phyloP scores from a whole-genome alignment of 2,329 filamentous ascomycete genomes.

The Parafenestella ontariensis region DNA sequence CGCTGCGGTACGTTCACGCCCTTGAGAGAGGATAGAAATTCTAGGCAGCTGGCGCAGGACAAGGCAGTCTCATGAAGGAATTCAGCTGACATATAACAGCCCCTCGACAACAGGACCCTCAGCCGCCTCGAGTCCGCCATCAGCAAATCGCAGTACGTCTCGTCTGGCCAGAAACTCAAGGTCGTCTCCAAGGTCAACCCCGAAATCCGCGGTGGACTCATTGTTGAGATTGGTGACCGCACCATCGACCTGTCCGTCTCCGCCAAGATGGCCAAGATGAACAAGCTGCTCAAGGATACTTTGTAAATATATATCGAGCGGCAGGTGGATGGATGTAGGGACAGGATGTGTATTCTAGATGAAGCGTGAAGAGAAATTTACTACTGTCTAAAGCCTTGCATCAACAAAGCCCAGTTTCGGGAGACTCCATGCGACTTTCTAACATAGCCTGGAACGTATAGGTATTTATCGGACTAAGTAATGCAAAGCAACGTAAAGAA shows the following conservation, averaged over 20 bases:
- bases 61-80: not conserved
- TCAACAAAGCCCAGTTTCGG: not conserved
- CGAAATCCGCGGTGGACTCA: conserved; percentile 89
- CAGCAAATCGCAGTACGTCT: conserved; percentile 85
- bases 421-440: too few species aligned
- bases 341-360: conserved; percentile 47
- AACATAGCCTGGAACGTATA: too few species aligned
- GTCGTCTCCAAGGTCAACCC: conserved; percentile 94
- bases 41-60: not conserved
- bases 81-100: conserved; percentile 56
- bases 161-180: conserved; percentile 96
- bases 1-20: conserved; percentile 72
- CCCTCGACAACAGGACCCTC: conserved; percentile 87
- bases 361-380: conserved; percentile 35
- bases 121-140: conserved; percentile 85
- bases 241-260: conserved; percentile 98
- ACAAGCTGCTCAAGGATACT: conserved; percentile 96
- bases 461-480: not conserved
- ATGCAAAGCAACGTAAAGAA: too few species aligned
- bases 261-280: conserved; percentile 94
- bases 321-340: conserved; percentile 18
- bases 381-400: conserved; percentile 5
- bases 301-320: conserved; percentile 72
- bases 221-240: conserved; percentile 96
- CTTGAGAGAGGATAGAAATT: not conserved